Conservation (phyloP, 768 basidiomycete genomes). For the Mycena capillaripes region DNA sequence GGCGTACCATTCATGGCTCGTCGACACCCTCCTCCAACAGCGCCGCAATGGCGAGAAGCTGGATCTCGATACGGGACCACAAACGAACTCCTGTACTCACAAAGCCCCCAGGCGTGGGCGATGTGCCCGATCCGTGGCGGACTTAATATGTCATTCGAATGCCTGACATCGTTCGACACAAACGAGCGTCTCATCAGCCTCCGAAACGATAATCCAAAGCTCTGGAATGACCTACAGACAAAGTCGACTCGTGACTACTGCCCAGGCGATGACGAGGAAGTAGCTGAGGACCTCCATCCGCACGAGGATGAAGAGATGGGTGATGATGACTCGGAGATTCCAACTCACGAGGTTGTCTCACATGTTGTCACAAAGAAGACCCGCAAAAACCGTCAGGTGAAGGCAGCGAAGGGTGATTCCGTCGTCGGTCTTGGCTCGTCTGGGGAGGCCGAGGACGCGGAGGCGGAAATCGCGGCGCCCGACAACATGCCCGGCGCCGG, state of each 20-base stretch:
- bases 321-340: conserved; percentile 16
- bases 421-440: background rate
- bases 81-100: no score
- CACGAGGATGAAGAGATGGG: conserved; percentile 16
- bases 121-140: conserved; percentile 31
- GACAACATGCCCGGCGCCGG: no score
- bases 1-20: conserved; percentile 19
- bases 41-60: conserved; percentile 10
- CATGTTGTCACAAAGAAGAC: conserved; percentile 9
- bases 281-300: background rate
- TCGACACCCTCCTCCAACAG: conserved; percentile 20
- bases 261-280: conserved; percentile 14
- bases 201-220: background rate
- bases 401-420: background rate
- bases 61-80: conserved; percentile 31
- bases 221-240: conserved; percentile 12
- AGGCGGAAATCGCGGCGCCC: background rate
- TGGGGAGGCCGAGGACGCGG: background rate
- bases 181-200: conserved; percentile 12
- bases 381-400: background rate
- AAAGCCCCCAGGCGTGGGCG: conserved; percentile 29
- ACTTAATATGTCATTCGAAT: conserved; percentile 36
- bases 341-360: conserved; percentile 11
- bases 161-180: conserved; percentile 31
- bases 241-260: conserved; percentile 9